Base-by-base conservation (phyloP, 2,329 filamentous ascomycete species). In the Rachicladosporium sp. region DNA sequence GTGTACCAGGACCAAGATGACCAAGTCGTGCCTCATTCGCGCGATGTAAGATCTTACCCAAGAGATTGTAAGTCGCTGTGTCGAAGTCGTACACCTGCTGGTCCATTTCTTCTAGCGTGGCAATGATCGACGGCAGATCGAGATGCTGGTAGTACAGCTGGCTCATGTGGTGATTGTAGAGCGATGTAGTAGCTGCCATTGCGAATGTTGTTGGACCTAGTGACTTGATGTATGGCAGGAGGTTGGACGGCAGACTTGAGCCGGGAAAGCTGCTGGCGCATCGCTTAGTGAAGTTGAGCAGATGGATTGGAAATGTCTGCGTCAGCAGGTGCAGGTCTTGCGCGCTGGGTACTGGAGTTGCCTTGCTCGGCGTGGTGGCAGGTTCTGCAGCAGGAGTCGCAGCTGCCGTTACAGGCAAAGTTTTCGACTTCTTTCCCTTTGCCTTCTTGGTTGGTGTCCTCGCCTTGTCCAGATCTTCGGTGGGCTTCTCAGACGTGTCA, bases 91-190 rank as follows among this genome's bases (percentile, higher is more conserved):
- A 42, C 7, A 42, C 40, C 10, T 42, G 29, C 27, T 42, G 32
- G 29, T 42, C 32, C 40, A 42, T 42, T 6, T 42, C 40, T 13
- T 37, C 27, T 2, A 42, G 31, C 7, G 36, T 42, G 13, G n/a
- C n/a, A 8, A 42, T 11, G n/a, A 42, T 35, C 9, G 36, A 13
- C 1, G 27, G 32, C 11, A 42, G 6, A 21, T 42, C 36, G 12
- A 11, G 7, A 9, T 19, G 10, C 7, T 29, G 8, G 4, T 19
- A 30, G 27, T 29, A 31, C 3, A 42, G 40, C 10, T 32, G 11
- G 36, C 40, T 35, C 35, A 42, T 37, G 36, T 42, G 36, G 11
- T 35, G 31, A 29, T 42, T 42, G 35, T 38, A 42, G 8, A 42
- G 32, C 4, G 32, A 31, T 8, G 35, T 35, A 2, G 23, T 29